Evolutionary conservation across 2,329 filamentous ascomycete species (phyloP).

Genomic region (Aspergillus fischeri): DNA sequence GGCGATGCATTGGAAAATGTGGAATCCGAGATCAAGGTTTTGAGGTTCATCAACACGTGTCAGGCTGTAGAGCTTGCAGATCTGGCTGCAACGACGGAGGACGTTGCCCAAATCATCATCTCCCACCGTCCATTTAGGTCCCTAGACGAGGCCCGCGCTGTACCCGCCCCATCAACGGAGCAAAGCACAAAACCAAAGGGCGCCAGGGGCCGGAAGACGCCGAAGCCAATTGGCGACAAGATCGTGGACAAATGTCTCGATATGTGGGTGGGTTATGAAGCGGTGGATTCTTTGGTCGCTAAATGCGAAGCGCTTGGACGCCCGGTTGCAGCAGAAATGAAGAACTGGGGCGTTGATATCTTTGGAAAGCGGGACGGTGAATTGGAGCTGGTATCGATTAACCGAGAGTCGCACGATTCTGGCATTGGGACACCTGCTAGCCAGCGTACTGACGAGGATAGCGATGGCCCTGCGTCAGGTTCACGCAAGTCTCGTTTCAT

Average conservation of each 20-base stretch:
- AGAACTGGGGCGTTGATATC: constrained; percentile 64
- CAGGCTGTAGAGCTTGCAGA: constrained; percentile 72
- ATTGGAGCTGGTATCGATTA: constrained; percentile 55
- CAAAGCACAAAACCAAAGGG: constrained; percentile 42
- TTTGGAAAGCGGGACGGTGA: constrained; percentile 60
- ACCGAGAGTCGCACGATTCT: constrained; percentile 54
- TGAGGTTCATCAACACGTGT: constrained; percentile 81
- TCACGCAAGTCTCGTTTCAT: constrained; percentile 45
- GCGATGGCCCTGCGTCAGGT: constrained; percentile 35
- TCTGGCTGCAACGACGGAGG: constrained; percentile 69
- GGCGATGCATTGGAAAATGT: constrained; percentile 40
- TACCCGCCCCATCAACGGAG: constrained; percentile 49
- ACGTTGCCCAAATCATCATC: constrained; percentile 65
- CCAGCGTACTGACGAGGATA: constrained; percentile 44
- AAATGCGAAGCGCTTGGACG: constrained; percentile 71
- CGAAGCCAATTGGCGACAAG: constrained; percentile 60
- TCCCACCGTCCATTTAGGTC: constrained; percentile 68
- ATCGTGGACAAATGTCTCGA: constrained; percentile 64
- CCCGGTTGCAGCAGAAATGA: constrained; percentile 61
- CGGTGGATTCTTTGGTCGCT: constrained; percentile 76
- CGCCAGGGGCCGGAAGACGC: constrained; percentile 48
- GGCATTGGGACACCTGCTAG: constrained; percentile 62
- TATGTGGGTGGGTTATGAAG: constrained; percentile 75
- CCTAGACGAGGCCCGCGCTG: constrained; percentile 61
- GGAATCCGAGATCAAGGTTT: constrained; percentile 51